phyloP scores from a whole-genome alignment of 192 early-diverging fungal species.

The Linnemannia schmuckeri region DNA sequence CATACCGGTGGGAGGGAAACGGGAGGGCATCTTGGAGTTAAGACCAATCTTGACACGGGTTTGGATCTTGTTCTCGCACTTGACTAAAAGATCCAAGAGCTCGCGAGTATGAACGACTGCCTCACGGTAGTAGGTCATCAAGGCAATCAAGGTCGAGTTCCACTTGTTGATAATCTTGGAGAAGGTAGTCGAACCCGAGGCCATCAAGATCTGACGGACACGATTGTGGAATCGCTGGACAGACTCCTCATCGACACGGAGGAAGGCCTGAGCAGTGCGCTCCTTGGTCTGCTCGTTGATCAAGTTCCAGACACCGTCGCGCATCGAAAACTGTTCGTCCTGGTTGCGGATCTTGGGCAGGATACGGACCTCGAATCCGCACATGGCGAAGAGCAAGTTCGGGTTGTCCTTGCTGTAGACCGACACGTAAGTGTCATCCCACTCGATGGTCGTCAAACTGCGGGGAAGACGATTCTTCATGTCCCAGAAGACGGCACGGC shows the following conservation, averaged over 20 bases:
- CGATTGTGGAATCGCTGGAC: constrained; percentile 95
- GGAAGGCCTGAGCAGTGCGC: constrained; percentile 95
- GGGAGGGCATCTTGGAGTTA: constrained; percentile 98
- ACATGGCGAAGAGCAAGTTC: constrained; percentile 93
- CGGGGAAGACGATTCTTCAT: constrained; percentile 98
- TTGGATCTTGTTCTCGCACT: constrained; percentile 99
- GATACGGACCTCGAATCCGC: constrained; percentile 96
- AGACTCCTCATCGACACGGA: constrained; percentile 96
- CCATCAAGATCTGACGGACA: constrained; percentile 98
- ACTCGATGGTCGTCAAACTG: constrained; percentile 97
- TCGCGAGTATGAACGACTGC: constrained; percentile 98
- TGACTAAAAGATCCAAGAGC: constrained; percentile 95
- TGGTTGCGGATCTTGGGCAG: constrained; percentile 90
- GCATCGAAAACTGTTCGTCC: constrained; percentile 90
- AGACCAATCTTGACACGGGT: constrained; percentile 99
- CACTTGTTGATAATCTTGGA: constrained; percentile 99
- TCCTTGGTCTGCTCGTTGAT: constrained; percentile 98
- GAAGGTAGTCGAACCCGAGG: constrained; percentile 96
- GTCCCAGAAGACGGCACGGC: constrained; percentile 99
- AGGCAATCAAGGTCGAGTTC: constrained; percentile 90
- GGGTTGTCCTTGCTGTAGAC: constrained; percentile 99
- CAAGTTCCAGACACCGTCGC: constrained; percentile 93
- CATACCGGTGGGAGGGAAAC: constrained; percentile 96
- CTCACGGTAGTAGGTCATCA: constrained; percentile 99
- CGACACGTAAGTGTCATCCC: constrained; percentile 96